These are phyloP conservation scores for Skeletonema costatum DNA, from an alignment of 108 stramenopile genomes.

Conservation along the genomic window DNA sequence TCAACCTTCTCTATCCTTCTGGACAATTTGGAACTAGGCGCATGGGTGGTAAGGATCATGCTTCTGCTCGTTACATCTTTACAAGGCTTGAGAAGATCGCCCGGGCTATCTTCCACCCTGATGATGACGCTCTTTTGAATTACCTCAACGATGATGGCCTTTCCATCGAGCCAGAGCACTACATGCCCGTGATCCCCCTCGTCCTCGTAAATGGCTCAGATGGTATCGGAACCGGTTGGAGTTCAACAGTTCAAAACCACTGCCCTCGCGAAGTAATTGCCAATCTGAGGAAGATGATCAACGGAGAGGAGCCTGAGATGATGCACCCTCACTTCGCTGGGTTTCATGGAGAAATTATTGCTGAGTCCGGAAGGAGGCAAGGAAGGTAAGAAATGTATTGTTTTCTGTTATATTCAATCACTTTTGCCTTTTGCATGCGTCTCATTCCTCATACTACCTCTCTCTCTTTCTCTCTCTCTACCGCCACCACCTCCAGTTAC, in stretches of 20 bases:
- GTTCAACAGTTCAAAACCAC: conserved; percentile 80
- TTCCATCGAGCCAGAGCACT: conserved; percentile 91
- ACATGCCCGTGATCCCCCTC: conserved; percentile 89
- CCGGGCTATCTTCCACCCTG: conserved; percentile 91
- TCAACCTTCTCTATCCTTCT: conserved; percentile 89
- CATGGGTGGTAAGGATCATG: conserved; percentile 93
- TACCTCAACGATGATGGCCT: conserved; percentile 94
- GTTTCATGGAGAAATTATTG: conserved; percentile 75
- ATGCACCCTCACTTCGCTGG: conserved; percentile 88
- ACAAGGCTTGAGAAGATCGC: conserved; percentile 90
- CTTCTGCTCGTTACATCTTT: conserved; percentile 96
- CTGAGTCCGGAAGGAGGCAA: conserved; percentile 57
- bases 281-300: conserved; percentile 87
- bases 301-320: conserved; percentile 59
- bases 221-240: conserved; percentile 98
- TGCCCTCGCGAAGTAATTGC: conserved; percentile 90
- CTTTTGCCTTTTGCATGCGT: no score
- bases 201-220: conserved; percentile 77
- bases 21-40: conserved; percentile 96
- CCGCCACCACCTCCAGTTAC: conserved; percentile 40
- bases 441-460: no score
- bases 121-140: conserved; percentile 90
- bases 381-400: conserved; percentile 3
- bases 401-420: no score
- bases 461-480: no score